Base-by-base conservation (phyloP, 208 protist species). In the Leishmania tarentolae region DNA sequence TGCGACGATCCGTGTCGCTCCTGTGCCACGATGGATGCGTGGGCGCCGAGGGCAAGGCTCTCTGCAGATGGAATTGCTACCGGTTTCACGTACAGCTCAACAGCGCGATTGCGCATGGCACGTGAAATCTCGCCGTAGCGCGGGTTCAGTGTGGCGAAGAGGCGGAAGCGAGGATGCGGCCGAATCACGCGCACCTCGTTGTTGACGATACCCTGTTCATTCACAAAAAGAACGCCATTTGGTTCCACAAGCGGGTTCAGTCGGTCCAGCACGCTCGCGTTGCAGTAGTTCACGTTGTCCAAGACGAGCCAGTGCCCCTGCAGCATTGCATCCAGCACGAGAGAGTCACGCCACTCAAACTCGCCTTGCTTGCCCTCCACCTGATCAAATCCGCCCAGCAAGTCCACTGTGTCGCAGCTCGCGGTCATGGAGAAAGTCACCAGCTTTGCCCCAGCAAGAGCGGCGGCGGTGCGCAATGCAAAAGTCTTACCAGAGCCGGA, bases 211-310 rank as follows among this genome's bases (percentile, higher is more conserved):
- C 99, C 99, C 59, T 99, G 91, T 89, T 99, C 99, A 87, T 97
- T 99, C 24, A 99, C 83, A 2, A 95, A 93, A 19, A 98, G 93
- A 35, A 95, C 89, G 56, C 99, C 99, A 78, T 97, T 93, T 28
- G 97, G 97, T 90, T 99, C 99, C 0, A 99, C 93, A 19, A 99
- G 92, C n/a, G 99, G 96, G 90, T 99, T 99, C 24, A 99, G 93
- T 17, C 99, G 92, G 86, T 99, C 99, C 5, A 99, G 92, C 42
- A 99, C 99, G 37, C 99, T 99, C 9, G 99, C 94, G 53, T 95
- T 97, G 91, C 99, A 99, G 70, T 99, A 99, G 91, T 99, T 99
- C 21, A 98, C 99, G 88, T 99, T 99, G 86, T 99, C 99, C 44
- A 99, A 91, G 0, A 99, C 88, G 15, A 99, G 89, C 99, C 99